These are phyloP conservation scores for Verticillium longisporum DNA, from an alignment of 2,329 filamentous ascomycete genomes.

Conservation along the genomic window DNA sequence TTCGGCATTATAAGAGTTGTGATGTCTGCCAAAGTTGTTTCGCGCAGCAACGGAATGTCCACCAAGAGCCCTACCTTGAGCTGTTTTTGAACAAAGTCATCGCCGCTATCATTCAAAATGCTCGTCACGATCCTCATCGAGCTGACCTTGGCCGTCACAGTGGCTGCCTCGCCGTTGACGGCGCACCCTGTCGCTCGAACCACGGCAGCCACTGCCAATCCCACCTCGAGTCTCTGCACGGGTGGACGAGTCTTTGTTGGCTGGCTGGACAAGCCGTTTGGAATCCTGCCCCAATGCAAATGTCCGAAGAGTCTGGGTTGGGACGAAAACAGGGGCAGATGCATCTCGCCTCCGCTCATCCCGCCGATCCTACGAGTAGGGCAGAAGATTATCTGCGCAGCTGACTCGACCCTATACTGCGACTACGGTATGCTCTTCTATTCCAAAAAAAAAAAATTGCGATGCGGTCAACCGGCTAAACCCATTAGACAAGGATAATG, in stretches of 20 bases:
- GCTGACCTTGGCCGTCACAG: background rate
- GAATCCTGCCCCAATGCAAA: background rate
- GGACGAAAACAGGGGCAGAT: background rate
- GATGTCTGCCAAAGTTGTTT: no score
- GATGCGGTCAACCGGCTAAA: background rate
- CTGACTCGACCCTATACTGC: background rate
- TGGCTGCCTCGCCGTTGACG: background rate
- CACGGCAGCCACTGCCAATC: background rate
- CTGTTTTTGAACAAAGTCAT: no score
- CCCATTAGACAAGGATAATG: background rate
- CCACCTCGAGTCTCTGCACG: background rate
- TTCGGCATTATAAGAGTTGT: no score
- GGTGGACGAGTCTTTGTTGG: background rate
- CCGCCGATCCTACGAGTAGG: background rate
- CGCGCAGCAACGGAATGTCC: no score
- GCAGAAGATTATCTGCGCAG: background rate
- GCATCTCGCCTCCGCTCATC: background rate
- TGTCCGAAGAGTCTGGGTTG: background rate
- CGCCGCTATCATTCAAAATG: background rate
- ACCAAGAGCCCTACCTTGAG: no score
- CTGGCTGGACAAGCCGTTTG: background rate
- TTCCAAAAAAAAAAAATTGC: no score
- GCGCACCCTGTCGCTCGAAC: background rate
- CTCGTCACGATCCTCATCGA: background rate
- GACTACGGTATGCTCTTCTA: background rate